phyloP scores from a whole-genome alignment of 768 basidiomycete species.

The Rhodotorula taiwanensis region DNA sequence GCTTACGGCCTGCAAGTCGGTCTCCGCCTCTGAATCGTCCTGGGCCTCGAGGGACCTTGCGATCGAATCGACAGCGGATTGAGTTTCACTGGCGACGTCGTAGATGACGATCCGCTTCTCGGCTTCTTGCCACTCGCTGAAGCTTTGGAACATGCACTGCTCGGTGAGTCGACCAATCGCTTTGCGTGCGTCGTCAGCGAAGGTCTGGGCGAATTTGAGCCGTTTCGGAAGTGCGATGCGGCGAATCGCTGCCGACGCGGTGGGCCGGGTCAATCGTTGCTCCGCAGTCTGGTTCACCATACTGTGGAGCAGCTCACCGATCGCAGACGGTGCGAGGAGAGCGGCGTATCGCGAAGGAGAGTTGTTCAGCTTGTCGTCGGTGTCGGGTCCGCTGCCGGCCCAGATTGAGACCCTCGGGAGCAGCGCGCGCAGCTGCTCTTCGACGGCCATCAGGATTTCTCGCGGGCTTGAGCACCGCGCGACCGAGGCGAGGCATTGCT shows the following conservation, averaged over 20 bases:
- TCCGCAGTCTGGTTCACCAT: too few species aligned
- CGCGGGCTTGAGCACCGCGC: not conserved
- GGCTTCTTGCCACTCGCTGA: too few species aligned
- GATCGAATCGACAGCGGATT: too few species aligned
- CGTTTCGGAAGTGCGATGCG: not conserved
- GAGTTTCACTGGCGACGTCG: too few species aligned
- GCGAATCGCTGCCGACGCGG: not conserved
- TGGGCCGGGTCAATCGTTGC: too few species aligned
- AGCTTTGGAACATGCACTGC: too few species aligned
- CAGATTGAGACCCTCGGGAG: not conserved
- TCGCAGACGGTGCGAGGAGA: not conserved
- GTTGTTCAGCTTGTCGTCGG: not conserved
- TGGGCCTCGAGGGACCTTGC: too few species aligned
- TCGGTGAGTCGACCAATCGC: too few species aligned
- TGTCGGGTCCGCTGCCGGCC: too few species aligned
- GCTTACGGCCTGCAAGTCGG: too few species aligned
- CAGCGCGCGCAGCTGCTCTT: not conserved
- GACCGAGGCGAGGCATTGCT: not conserved
- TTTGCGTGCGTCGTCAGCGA: not conserved
- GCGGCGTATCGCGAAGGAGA: not conserved
- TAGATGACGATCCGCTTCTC: too few species aligned
- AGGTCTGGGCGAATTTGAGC: not conserved
- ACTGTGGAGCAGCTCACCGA: not conserved
- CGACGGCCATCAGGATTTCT: conserved; percentile 7
- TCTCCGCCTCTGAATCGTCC: too few species aligned